Percentiles rank a stretch among this genome's conserved stretches.
Conservation (phyloP, 768 basidiomycete species). For the Trametes meyenii region DNA sequence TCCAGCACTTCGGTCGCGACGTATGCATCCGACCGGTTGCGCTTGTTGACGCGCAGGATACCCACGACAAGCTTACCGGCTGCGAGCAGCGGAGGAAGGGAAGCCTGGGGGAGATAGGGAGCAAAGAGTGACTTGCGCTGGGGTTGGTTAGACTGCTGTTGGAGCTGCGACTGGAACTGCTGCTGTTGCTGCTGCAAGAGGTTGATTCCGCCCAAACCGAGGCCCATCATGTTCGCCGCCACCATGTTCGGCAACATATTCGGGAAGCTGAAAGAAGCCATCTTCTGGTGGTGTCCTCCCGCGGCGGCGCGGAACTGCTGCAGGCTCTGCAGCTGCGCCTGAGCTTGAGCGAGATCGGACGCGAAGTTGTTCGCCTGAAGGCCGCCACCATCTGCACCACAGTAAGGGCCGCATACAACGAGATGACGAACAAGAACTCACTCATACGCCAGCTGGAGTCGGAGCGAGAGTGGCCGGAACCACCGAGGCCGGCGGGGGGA, state of each 20-base stretch:
- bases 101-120: constrained; percentile 97
- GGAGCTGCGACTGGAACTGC: constrained; percentile 93
- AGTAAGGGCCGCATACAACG: constrained; percentile 13
- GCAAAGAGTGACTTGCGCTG: constrained; percentile 98
- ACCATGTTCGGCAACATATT: constrained; percentile 98
- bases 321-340: constrained; percentile 93
- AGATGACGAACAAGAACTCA: constrained; percentile 42
- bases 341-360: constrained; percentile 92
- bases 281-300: constrained; percentile 93
- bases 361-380: constrained; percentile 60
- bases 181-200: constrained; percentile 92
- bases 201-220: constrained; percentile 80
- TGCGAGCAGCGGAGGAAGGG: constrained; percentile 91
- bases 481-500: constrained; percentile 59
- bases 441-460: constrained; percentile 91
- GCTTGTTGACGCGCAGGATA: constrained; percentile 95
- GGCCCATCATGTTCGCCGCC: constrained; percentile 95
- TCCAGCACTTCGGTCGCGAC: constrained; percentile 98
- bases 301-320: constrained; percentile 97
- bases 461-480: constrained; percentile 72
- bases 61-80: constrained; percentile 98
- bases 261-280: constrained; percentile 97
- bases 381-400: constrained; percentile 65
- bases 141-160: constrained; percentile 89
- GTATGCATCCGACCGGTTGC: constrained; percentile 97